Percentiles rank a stretch among this genome's conserved stretches.
Evolutionary conservation across 768 basidiomycete genomes (phyloP).

Genomic region (Amanita inopinata): DNA sequence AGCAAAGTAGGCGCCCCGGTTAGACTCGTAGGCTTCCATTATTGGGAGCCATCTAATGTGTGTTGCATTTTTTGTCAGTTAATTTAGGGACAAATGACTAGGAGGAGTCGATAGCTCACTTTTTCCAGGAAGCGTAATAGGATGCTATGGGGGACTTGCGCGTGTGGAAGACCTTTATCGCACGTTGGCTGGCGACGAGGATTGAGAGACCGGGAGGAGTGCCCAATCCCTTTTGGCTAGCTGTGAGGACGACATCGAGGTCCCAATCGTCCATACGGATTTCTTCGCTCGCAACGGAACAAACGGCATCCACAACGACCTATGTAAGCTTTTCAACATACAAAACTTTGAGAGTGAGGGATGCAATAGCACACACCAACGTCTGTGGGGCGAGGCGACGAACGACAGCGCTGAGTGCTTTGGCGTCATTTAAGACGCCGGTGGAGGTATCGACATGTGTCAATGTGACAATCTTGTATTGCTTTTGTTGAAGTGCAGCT

Average conservation of each 20-base stretch:
- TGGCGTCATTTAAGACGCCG: constrained; percentile 78
- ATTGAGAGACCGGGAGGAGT: constrained; percentile 91
- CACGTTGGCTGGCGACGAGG: constrained; percentile 69
- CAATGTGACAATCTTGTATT: constrained; percentile 84
- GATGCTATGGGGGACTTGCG: constrained; percentile 57
- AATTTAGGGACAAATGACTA: neutral
- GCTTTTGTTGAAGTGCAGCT: constrained; percentile 61
- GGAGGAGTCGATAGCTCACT: constrained; percentile 31
- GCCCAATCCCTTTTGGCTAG: constrained; percentile 88
- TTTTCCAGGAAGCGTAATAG: constrained; percentile 90
- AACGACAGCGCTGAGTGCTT: constrained; percentile 65
- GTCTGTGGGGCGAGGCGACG: constrained; percentile 75
- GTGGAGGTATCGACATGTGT: constrained; percentile 96
- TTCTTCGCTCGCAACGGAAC: constrained; percentile 92
- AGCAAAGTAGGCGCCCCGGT: constrained; percentile 82
- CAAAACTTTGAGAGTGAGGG: neutral
- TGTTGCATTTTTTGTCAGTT: neutral
- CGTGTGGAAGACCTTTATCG: constrained; percentile 59
- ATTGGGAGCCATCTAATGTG: constrained; percentile 72
- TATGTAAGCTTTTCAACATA: constrained; percentile 15
- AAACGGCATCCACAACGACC: constrained; percentile 88
- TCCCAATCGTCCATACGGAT: constrained; percentile 92
- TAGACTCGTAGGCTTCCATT: constrained; percentile 88
- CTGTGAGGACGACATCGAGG: constrained; percentile 80
- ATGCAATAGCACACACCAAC: constrained; percentile 36